These are phyloP conservation scores for Colletotrichum sp. DNA, from an alignment of 2,329 filamentous ascomycete species.

Conservation along the genomic window DNA sequence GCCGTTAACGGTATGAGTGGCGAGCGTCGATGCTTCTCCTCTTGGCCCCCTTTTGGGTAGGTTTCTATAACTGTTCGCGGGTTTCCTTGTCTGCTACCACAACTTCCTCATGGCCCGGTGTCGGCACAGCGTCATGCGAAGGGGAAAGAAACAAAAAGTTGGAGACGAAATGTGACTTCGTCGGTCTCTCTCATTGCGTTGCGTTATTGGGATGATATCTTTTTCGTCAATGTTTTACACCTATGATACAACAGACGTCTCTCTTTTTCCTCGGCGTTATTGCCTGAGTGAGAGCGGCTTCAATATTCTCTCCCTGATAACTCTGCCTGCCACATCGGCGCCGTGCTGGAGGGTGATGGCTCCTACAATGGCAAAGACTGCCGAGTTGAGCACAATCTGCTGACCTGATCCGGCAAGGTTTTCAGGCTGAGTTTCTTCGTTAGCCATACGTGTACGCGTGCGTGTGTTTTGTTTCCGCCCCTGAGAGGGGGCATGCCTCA, in stretches of 20 bases:
- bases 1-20: background rate
- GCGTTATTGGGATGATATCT: slow-evolving; percentile 4
- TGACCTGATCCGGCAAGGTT: slow-evolving; percentile 77
- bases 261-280: slow-evolving; percentile 5
- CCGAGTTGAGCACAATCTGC: slow-evolving; percentile 75
- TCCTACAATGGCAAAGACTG: slow-evolving; percentile 85
- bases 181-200: background rate
- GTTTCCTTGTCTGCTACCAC: background rate
- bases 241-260: slow-evolving; percentile 23
- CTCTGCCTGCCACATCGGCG: slow-evolving; percentile 74
- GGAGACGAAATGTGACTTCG: background rate
- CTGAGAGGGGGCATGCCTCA: background rate
- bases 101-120: background rate
- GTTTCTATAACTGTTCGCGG: background rate
- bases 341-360: slow-evolving; percentile 90
- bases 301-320: slow-evolving; percentile 80
- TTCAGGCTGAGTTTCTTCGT: slow-evolving; percentile 50
- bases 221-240: slow-evolving; percentile 22
- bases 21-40: background rate
- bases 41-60: background rate
- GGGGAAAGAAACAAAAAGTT: background rate
- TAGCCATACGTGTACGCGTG: background rate
- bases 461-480: background rate
- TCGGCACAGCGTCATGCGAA: background rate
- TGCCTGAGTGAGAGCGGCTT: slow-evolving; percentile 34